phyloP scores from a whole-genome alignment of 2,329 filamentous ascomycete species.

The Aspergillus spinulosporus region DNA sequence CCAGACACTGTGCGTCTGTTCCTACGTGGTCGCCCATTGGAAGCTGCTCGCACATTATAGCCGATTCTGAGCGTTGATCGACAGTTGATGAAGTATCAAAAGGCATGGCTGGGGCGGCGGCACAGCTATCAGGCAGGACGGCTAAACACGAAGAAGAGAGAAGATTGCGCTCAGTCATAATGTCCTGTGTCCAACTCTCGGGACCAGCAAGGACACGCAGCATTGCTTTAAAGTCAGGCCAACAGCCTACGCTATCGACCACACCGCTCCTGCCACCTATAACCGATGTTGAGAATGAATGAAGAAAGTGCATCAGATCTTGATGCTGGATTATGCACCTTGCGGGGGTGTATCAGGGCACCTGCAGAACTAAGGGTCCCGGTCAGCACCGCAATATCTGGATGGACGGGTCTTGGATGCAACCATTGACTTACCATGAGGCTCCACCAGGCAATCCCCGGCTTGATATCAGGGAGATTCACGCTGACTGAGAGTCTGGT shows the following conservation, averaged over 20 bases:
- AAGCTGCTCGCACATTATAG: slow-evolving; percentile 1
- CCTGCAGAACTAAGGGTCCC: slow-evolving; percentile 28
- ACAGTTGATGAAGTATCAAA: slow-evolving; percentile 7
- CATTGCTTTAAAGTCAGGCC: slow-evolving; percentile 24
- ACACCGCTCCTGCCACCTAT: slow-evolving; percentile 30
- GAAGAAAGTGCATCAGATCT: slow-evolving; percentile 13
- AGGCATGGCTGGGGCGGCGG: neutral
- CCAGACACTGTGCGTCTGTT: slow-evolving; percentile 2
- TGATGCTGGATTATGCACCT: slow-evolving; percentile 21
- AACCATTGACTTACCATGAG: slow-evolving; percentile 15
- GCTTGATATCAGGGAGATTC: neutral
- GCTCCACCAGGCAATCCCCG: neutral
- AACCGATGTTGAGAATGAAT: slow-evolving; percentile 10
- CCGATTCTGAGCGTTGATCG: neutral
- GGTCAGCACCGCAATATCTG: slow-evolving; percentile 22
- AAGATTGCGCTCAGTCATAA: slow-evolving; percentile 11
- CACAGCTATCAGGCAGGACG: slow-evolving; percentile 2
- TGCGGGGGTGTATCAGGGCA: slow-evolving; percentile 25
- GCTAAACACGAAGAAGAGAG: slow-evolving; percentile 7
- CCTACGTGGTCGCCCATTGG: slow-evolving; percentile 12
- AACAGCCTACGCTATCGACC: slow-evolving; percentile 14
- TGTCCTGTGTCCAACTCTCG: slow-evolving; percentile 11
- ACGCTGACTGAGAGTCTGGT: neutral
- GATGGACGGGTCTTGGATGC: slow-evolving; percentile 28
- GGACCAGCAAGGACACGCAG: slow-evolving; percentile 18